phyloP scores from a whole-genome alignment of 257 asterid genomes.

The Leptodermis oblonga region DNA sequence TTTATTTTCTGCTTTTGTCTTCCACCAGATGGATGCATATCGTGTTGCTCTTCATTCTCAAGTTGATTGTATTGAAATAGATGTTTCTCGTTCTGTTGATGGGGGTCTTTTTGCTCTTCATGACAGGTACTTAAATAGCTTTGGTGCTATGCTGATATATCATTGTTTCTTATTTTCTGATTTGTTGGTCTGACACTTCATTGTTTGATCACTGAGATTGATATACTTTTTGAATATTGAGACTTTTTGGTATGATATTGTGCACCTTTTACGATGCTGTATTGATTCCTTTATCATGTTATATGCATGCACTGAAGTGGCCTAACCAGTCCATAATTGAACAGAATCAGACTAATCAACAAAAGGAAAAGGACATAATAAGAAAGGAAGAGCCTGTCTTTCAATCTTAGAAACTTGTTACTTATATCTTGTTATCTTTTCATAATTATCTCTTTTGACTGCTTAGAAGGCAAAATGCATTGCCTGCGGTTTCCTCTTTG shows the following conservation, averaged over 20 bases:
- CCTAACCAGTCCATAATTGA: neutral
- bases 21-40: conserved; percentile 68
- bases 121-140: conserved; percentile 60
- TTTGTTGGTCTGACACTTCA: neutral
- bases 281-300: neutral
- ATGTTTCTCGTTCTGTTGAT: conserved; percentile 90
- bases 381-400: too few species aligned
- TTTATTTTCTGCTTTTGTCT: neutral
- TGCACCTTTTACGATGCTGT: neutral
- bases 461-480: neutral
- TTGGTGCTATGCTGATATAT: conserved; percentile 9
- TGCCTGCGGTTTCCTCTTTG: neutral
- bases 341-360: too few species aligned
- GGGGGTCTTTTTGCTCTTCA: conserved; percentile 89
- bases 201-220: neutral
- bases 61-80: conserved; percentile 93
- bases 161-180: conserved; percentile 13
- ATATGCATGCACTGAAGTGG: neutral
- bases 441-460: neutral
- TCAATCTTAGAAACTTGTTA: neutral
- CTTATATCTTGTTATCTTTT: neutral
- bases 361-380: neutral
- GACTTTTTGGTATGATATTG: neutral
- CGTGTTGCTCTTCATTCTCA: conserved; percentile 59
- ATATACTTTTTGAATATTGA: neutral